phyloP scores from a whole-genome alignment of 129 eudicot genomes.

The Chrysanthemum makinoi region DNA sequence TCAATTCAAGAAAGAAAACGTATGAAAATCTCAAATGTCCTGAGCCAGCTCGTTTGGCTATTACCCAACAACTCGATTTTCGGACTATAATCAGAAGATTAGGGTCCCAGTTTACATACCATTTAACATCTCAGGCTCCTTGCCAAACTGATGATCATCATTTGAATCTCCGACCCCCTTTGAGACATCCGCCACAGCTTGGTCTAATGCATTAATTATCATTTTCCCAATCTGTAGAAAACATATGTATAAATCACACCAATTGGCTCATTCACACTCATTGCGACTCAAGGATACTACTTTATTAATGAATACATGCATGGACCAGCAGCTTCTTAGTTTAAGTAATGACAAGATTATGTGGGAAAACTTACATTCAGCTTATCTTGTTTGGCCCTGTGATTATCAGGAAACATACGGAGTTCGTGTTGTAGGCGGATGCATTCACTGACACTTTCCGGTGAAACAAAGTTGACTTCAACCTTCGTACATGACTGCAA shows the following conservation, averaged over 20 bases:
- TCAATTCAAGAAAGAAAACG: no score
- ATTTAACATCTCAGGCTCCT: neutral
- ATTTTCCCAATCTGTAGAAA: slow-evolving; percentile 13
- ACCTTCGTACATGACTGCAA: no score
- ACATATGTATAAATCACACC: neutral
- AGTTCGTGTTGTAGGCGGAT: no score
- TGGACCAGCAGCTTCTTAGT: neutral
- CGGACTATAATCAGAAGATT: neutral
- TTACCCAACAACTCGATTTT: no score
- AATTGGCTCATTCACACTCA: neutral
- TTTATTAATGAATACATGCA: neutral
- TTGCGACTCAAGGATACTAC: no score
- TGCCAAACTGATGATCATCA: slow-evolving; percentile 7
- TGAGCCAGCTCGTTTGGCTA: no score
- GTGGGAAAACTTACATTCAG: slow-evolving; percentile 31
- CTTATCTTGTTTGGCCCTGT: slow-evolving; percentile 40
- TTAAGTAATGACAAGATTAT: neutral
- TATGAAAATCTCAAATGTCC: no score
- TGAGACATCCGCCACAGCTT: slow-evolving; percentile 6
- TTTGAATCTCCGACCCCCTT: neutral
- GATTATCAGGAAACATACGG: slow-evolving; percentile 37
- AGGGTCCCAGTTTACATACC: neutral
- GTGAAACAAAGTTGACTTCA: no score
- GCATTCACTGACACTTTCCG: no score
- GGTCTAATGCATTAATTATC: slow-evolving; percentile 13